phyloP scores from a whole-genome alignment of 2,329 filamentous ascomycete species.

The Plectosphaerella plurivora region DNA sequence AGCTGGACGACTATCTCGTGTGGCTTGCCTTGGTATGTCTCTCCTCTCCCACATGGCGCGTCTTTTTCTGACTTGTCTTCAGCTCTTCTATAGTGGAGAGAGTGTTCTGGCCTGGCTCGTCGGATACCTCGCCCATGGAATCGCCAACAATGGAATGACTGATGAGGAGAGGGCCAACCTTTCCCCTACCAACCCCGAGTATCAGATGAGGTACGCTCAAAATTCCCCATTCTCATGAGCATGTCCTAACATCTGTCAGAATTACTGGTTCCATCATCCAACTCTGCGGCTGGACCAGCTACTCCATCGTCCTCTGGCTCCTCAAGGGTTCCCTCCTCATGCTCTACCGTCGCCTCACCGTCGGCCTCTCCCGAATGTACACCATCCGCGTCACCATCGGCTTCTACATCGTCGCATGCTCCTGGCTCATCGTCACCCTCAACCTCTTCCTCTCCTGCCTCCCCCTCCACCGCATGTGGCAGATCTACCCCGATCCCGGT shows the following conservation, averaged over 20 bases:
- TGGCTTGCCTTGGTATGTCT: constrained; percentile 12
- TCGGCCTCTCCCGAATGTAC: constrained; percentile 20
- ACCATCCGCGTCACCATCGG: constrained; percentile 42
- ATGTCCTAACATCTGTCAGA: constrained; percentile 18
- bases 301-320: constrained; percentile 46
- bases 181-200: constrained; percentile 38
- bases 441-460: constrained; percentile 49
- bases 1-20: constrained; percentile 24
- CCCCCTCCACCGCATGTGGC: constrained; percentile 51
- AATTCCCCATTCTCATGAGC: constrained; percentile 9
- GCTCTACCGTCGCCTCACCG: constrained; percentile 34
- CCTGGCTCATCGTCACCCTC: constrained; percentile 43
- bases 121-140: constrained; percentile 40
- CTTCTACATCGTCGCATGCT: constrained; percentile 40
- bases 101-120: constrained; percentile 41
- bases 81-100: constrained; percentile 49
- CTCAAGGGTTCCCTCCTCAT: constrained; percentile 50
- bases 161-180: constrained; percentile 40
- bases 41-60: neutral
- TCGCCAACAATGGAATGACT: constrained; percentile 56
- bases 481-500: constrained; percentile 54
- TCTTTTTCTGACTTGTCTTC: neutral
- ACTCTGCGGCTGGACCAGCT: constrained; percentile 48
- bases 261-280: constrained; percentile 49
- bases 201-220: constrained; percentile 23